Base-by-base conservation (phyloP, 768 basidiomycete species). In the Psilocybe cyanescens region DNA sequence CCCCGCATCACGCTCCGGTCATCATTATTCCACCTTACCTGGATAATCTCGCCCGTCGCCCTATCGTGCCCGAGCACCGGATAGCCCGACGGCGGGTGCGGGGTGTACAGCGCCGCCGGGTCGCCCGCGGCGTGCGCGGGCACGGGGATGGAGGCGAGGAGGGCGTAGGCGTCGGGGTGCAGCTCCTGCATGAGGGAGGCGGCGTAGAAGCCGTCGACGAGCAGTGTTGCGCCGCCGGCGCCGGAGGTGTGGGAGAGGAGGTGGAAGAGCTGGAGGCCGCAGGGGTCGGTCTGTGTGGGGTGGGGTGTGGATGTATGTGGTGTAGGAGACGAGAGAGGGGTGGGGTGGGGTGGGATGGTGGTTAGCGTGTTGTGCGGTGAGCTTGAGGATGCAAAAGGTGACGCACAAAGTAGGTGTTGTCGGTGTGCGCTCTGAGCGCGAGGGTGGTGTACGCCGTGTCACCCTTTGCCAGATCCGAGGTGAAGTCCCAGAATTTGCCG, bases 401-500 rank as follows among this genome's bases (percentile, higher is more conserved):
- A 74, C 83, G 66, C 58, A 91, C 91, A 63, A 82, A 94, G 81
- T 85, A 86, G 8, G 84, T 85, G 58, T 83, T 85, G 65, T 86
- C 84, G 12, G 84, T 86, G 71, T 99, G 97, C 0, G 94, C 95
- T 3, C 85, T 88, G 6, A 99, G 85, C 0, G 90, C 91, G 48
- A 97, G 75, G 5, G 88, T 92, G 3, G 95, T 94, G 77, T 99
- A 99, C 0, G 97, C 95, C 7, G 95, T 91, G 72, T 99, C 97
- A 11, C 95, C 95, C 68, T 90, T 94, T 16, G 89, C 87, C 19
- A 96, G 81, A 70, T 97, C 89, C 0, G 96, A 87, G 0, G 95
- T 97, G 70, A 99, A 97, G 69, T 98, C 94, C 96, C 97, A 99
- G 75, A 98, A 96, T 59, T 87, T 88, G 35, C 96, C 97, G 68